Conservation (phyloP, 1,284 basidiomycete genomes). For the Cerrena zonata region DNA sequence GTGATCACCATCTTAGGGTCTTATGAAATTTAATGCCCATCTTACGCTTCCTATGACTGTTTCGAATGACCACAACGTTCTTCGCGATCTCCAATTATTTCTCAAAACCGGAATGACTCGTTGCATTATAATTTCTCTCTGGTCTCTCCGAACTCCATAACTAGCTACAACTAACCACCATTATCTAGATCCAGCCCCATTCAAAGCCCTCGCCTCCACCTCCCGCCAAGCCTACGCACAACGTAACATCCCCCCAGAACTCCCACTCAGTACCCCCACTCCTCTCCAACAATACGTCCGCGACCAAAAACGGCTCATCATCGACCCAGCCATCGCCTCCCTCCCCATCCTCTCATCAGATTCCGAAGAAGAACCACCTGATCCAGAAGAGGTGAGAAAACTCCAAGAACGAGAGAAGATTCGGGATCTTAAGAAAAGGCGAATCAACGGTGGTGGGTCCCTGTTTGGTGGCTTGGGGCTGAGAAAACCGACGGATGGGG, state of each 20-base stretch:
- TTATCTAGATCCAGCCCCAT: conserved; percentile 41
- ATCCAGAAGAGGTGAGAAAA: conserved; percentile 36
- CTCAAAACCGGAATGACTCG: too few species aligned
- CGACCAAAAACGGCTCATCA: conserved; percentile 41
- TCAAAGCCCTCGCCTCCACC: conserved; percentile 39
- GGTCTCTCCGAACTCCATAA: too few species aligned
- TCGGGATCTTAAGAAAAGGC: conserved; percentile 50
- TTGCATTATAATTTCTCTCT: too few species aligned
- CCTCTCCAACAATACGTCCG: conserved; percentile 58
- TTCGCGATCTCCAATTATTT: too few species aligned
- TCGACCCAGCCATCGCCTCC: conserved; percentile 56
- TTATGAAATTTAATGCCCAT: too few species aligned
- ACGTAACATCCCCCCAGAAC: conserved; percentile 32
- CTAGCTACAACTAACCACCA: too few species aligned
- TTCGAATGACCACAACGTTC: too few species aligned
- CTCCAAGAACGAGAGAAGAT: conserved; percentile 48
- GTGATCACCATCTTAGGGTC: too few species aligned
- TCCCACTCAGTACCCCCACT: conserved; percentile 46
- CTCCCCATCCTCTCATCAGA: conserved; percentile 34
- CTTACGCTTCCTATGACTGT: too few species aligned
- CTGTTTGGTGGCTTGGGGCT: conserved; percentile 23
- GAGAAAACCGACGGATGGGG: conserved; percentile 26
- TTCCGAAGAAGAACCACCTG: conserved; percentile 35
- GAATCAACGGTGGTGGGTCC: conserved; percentile 29
- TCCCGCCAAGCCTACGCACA: conserved; percentile 32